Conservation (phyloP, 2,329 filamentous ascomycete species). For the Amesomyces nigricolor region DNA sequence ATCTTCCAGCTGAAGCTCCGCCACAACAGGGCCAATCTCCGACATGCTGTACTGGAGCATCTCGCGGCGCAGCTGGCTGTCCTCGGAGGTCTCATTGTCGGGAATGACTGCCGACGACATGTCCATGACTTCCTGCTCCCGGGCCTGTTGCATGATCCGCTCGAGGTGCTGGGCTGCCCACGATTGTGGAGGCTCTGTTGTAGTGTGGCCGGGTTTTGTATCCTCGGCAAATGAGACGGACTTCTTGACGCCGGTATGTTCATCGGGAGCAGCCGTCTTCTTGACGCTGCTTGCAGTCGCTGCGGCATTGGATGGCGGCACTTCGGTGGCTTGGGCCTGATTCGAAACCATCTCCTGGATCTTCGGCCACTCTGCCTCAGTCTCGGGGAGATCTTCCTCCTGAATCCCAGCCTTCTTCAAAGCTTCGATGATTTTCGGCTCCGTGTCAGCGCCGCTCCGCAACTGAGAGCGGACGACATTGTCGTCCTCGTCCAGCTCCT, state of each 20-base stretch:
- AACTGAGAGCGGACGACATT: conserved; percentile 68
- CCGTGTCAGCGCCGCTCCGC: conserved; percentile 60
- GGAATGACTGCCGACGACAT: conserved; percentile 55
- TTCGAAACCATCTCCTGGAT: neutral
- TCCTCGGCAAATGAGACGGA: conserved; percentile 59
- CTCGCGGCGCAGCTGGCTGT: conserved; percentile 71
- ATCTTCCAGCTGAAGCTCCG: conserved; percentile 81
- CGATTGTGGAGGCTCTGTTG: conserved; percentile 31
- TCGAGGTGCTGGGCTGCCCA: conserved; percentile 46
- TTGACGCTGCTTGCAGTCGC: neutral
- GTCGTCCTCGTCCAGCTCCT: conserved; percentile 85
- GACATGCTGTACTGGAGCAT: conserved; percentile 88
- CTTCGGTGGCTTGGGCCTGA: neutral
- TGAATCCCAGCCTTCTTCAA: conserved; percentile 71
- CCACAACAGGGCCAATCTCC: conserved; percentile 87
- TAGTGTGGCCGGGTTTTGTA: conserved; percentile 44
- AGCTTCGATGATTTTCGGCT: conserved; percentile 63
- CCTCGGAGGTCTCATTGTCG: conserved; percentile 70
- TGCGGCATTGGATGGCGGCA: neutral
- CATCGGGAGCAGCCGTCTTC: neutral
- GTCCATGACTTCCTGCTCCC: conserved; percentile 46
- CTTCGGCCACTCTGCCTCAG: conserved; percentile 20
- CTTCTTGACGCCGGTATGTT: conserved; percentile 40
- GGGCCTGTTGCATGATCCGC: conserved; percentile 52
- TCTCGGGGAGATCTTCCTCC: conserved; percentile 33